These are phyloP conservation scores for Corchorus olitorius DNA, from an alignment of 345 rosid species.

Conservation along the genomic window DNA sequence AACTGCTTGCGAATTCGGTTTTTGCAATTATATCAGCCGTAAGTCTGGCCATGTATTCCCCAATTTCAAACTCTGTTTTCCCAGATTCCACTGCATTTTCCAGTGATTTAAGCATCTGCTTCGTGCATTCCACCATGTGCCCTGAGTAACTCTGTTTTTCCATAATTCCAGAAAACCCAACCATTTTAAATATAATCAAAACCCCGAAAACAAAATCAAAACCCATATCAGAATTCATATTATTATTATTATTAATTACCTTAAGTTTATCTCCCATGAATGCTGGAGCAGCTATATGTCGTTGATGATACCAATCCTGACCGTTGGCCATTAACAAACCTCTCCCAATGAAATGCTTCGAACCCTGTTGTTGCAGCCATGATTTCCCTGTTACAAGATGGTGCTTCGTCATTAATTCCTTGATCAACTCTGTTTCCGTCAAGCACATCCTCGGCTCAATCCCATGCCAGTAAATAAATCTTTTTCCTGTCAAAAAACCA, in stretches of 20 bases:
- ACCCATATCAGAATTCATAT: no score
- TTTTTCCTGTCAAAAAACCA: conserved; percentile 58
- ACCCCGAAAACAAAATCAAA: no score
- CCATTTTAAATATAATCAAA: no score
- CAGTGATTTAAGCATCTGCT: conserved; percentile 54
- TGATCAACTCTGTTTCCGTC: conserved; percentile 75
- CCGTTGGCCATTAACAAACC: conserved; percentile 86
- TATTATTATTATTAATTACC: conserved; percentile 26
- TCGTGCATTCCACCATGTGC: conserved; percentile 88
- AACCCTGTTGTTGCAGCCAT: conserved; percentile 90
- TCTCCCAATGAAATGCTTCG: conserved; percentile 80
- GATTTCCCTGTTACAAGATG: conserved; percentile 78
- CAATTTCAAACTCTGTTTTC: conserved; percentile 74
- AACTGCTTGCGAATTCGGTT: conserved; percentile 78
- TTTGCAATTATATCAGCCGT: conserved; percentile 88
- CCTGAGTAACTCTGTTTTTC: conserved; percentile 62
- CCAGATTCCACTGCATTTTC: conserved; percentile 50
- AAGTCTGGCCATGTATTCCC: conserved; percentile 69
- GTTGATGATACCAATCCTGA: conserved; percentile 63
- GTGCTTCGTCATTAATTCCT: conserved; percentile 67
- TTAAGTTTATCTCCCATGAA: conserved; percentile 66
- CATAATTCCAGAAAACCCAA: not conserved
- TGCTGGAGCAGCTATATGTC: conserved; percentile 56
- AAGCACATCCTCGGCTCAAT: conserved; percentile 86
- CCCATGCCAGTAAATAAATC: conserved; percentile 88